Evolutionary conservation across 139 green algal species (phyloP), one percentile per base, ranked within the genome.

Genomic region (Spirogloea muscicola): DNA sequence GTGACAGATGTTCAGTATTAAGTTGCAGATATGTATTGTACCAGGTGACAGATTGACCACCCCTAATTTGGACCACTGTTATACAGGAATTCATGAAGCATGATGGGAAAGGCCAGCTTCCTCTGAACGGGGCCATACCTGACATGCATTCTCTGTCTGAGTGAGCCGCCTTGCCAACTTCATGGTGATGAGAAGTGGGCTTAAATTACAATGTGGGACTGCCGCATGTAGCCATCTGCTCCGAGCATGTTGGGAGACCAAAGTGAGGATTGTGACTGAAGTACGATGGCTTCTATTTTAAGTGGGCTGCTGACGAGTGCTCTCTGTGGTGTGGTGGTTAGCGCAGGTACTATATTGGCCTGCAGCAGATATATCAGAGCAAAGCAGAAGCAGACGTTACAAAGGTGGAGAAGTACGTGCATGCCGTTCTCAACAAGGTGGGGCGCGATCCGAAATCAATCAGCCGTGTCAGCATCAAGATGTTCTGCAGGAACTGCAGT

Each of bases 61-160:
- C n/a, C n/a, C n/a, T n/a, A n/a, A n/a, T n/a, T n/a, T n/a, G n/a
- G n/a, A n/a, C n/a, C n/a, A n/a, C n/a, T n/a, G n/a, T n/a, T n/a
- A n/a, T n/a, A n/a, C 39, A 75, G 68, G 21, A 25, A 18, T 86
- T 86, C 41, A 41, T 79, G 61, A 6, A 84, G 21, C 37, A 76
- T 13, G 63, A 88, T n/a, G 86, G 87, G 9, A 49, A 68, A 3
- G 85, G 89, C n/a, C 46, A 75, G 21, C 69, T 92, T 21, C 87
- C 87, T 1, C 51, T 96, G 58, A 84, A 96, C 55, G 93, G 93
- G 29, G 84, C 82, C 59, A 92, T 98, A 7, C 93, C 93, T 4
- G 93, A 98, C 87, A 98, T 98, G 93, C 87, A 89, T 25, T 85
- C 93, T 3, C 92, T 89, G 18, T 97, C 93, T n/a, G 88, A 91